Base-by-base conservation (phyloP, 495 filamentous ascomycete genomes). In the Talaromyces stipitatus region DNA sequence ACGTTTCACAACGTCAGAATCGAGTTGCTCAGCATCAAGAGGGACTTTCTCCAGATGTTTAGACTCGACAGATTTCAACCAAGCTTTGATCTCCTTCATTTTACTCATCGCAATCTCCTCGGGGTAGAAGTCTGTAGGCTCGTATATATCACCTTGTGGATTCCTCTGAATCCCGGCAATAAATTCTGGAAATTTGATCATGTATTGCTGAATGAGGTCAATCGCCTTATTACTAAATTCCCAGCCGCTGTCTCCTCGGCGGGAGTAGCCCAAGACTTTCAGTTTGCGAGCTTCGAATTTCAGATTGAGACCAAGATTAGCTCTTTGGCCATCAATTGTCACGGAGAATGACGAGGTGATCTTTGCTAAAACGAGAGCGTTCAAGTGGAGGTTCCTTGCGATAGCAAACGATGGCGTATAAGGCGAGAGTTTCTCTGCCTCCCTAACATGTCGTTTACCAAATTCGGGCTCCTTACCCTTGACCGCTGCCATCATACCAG, bases 231-330 rank as follows among this genome's bases (percentile, higher is more conserved):
- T 78, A 64, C 90, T 95, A 65, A 94, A 97, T 70, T 97, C 95
- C 95, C 95, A 99, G 8, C 95, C 95, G 12, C 79, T 85, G 11
- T 83, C 77, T 16, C 83, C 84, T 50, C 89, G 88, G 58, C 91
- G 90, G 16, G 92, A 95, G 67, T 97, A 99, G 4, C 95, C 95
- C 14, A 97, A 78, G 4, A 99, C 95, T 70, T 99, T 99, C 55
- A 90, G 82, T 72, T 97, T 95, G 71, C 85, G 90, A 0, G 86
- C 87, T 68, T 99, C 92, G 56, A 97, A 97, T 66, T 99, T 99
- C 58, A 99, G 76, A 65, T 97, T 99, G 38, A 99, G 77, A 8
- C 95, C 95, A 12, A 99, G 75, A 62, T 99, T 97, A 38, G 95
- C 80, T 46, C 86, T 82, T 50, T 84, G 80, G 2, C 88, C 90